A percentile compares a stretch with the other conserved stretches of the same genome.
These are phyloP conservation scores for Saxispiralis lemnorum DNA, from an alignment of 495 filamentous ascomycete species.

Conservation along the genomic window DNA sequence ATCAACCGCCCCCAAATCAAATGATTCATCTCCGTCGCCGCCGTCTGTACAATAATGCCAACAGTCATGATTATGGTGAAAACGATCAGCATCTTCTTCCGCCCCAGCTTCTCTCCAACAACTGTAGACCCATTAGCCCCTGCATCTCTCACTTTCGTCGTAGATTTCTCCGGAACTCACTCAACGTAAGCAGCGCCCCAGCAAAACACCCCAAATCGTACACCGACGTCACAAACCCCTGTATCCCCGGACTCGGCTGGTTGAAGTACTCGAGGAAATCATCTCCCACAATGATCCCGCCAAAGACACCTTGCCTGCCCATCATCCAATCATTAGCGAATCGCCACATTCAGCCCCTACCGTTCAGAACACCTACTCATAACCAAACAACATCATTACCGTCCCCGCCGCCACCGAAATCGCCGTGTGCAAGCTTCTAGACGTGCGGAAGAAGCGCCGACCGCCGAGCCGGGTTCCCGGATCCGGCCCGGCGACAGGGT, in stretches of 20 bases:
- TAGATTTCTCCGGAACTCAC: too few species aligned
- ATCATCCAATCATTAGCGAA: background rate
- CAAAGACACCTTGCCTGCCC: conserved; percentile 4
- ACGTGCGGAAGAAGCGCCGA: conserved; percentile 1
- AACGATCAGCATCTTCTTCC: conserved; percentile 29
- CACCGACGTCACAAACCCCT: conserved; percentile 32
- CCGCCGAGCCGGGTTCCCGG: background rate
- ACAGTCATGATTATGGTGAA: conserved; percentile 27
- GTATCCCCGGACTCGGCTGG: conserved; percentile 26
- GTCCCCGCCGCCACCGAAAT: conserved; percentile 10
- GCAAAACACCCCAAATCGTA: conserved; percentile 32
- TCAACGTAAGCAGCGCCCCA: conserved; percentile 26
- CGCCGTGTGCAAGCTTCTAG: conserved; percentile 1
- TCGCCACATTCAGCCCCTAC: background rate
- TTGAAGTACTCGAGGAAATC: conserved; percentile 19
- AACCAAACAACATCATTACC: conserved; percentile 11
- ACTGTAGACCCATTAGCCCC: conserved; percentile 4
- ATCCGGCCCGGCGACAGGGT: background rate
- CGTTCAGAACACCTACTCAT: background rate
- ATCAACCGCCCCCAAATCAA: conserved; percentile 20
- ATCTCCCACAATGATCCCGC: conserved; percentile 10
- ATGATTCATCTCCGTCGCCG: conserved; percentile 26
- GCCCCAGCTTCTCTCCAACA: conserved; percentile 31
- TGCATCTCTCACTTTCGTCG: background rate
- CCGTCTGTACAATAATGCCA: conserved; percentile 29